Percentiles rank a stretch among this genome's conserved stretches.
These are phyloP conservation scores for Lasiodiplodia theobromae DNA, from an alignment of 2,329 filamentous ascomycete genomes.

Conservation along the genomic window DNA sequence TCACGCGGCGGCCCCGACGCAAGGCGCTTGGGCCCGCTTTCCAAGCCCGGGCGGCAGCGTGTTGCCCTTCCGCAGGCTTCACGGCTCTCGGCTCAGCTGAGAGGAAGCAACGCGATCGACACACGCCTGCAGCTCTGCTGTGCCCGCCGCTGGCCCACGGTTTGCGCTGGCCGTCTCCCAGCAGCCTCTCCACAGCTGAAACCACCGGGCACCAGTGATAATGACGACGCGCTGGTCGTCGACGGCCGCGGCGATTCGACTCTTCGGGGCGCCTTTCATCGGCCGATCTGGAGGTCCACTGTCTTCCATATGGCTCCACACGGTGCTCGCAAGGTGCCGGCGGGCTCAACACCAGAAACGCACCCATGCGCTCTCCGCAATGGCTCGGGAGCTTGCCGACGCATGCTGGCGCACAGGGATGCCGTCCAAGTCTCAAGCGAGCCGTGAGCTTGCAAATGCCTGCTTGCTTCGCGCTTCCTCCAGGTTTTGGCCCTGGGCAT, in stretches of 20 bases:
- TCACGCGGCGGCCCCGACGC: too few relatives aligned
- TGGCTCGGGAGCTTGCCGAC: slow-evolving; percentile 16
- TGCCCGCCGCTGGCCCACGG: neutral
- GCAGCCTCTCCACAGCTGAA: slow-evolving; percentile 20
- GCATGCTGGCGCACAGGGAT: neutral
- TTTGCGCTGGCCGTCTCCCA: neutral
- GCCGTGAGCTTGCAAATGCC: neutral
- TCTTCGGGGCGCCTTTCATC: neutral
- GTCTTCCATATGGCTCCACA: slow-evolving; percentile 3
- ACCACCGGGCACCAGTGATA: slow-evolving; percentile 23
- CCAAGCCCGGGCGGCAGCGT: neutral
- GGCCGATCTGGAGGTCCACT: slow-evolving; percentile 27
- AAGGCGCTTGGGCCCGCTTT: too few relatives aligned
- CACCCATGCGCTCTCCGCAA: slow-evolving; percentile 21
- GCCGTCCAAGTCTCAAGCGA: neutral
- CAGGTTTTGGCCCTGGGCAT: slow-evolving; percentile 22
- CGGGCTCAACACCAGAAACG: slow-evolving; percentile 19
- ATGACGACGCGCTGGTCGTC: slow-evolving; percentile 11
- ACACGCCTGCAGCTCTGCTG: neutral
- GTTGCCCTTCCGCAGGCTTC: neutral
- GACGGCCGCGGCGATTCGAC: neutral
- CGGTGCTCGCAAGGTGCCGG: slow-evolving; percentile 13
- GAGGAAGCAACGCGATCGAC: slow-evolving; percentile 1
- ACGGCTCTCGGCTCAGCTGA: slow-evolving; percentile 23
- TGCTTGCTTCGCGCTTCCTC: slow-evolving; percentile 14